phyloP scores from a whole-genome alignment of 2,329 filamentous ascomycete species.

The Xylaria sp. region DNA sequence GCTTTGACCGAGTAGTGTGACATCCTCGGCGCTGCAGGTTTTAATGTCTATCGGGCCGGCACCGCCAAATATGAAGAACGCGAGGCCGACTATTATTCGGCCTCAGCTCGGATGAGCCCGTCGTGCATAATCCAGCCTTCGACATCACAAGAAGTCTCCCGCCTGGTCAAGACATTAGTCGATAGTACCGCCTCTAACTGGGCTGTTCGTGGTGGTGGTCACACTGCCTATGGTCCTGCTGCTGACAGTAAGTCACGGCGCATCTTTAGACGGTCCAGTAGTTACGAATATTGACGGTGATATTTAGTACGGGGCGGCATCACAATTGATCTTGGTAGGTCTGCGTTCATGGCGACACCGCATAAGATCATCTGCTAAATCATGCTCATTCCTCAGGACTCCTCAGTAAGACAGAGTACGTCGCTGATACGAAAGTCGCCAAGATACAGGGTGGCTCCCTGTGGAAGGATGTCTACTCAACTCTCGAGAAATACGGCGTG shows the following conservation, averaged over 20 bases:
- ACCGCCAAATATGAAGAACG: background rate
- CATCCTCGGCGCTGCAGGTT: background rate
- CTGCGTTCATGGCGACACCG: background rate
- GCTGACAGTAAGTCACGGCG: constrained; percentile 3
- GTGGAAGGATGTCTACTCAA: background rate
- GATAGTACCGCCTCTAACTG: background rate
- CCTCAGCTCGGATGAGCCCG: background rate
- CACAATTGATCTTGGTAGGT: constrained; percentile 4
- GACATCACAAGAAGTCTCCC: background rate
- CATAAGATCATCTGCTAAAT: background rate
- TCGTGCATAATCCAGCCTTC: background rate
- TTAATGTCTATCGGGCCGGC: background rate
- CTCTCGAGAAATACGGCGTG: background rate
- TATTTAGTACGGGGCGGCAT: background rate
- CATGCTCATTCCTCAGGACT: background rate
- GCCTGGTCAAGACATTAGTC: background rate
- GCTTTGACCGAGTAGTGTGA: background rate
- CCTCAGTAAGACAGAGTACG: constrained; percentile 1
- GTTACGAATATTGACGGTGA: background rate
- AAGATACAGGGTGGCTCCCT: constrained; percentile 6
- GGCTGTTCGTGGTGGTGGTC: constrained; percentile 2
- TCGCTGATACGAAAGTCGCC: background rate
- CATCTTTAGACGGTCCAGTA: background rate
- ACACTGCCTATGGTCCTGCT: constrained; percentile 2
- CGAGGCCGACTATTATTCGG: background rate